Base-by-base conservation (phyloP, 805 yeast genomes). In the Kazachstania kunashirensis region DNA sequence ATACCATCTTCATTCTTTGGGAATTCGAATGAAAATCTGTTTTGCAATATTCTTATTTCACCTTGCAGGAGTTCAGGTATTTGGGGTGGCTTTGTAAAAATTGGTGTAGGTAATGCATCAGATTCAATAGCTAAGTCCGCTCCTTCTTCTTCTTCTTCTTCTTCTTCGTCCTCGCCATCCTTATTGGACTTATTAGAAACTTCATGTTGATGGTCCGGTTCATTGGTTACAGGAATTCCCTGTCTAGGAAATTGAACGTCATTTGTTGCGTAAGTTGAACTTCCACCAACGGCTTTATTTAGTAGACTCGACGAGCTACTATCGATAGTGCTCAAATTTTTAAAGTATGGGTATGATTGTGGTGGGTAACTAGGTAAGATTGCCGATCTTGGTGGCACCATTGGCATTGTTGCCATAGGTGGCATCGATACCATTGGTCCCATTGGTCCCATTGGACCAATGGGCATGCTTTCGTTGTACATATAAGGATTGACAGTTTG, bases 91-190 rank as follows among this genome's bases (percentile, higher is more conserved):
- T 31, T 37, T 6, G 45, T 39, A 18, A 42, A 42, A 6, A 44
- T 32, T 13, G 48, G 44, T 18, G 46, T 39, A 10, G 50, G 43
- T 11, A 38, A 26, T 4, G 53, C 52, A 18, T 47, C 53, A 11
- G 47, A 56, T 28, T 52, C 59, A 7, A 54, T 48, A 5, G 54
- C 56, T 18, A 54, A 33, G n/a, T 48, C 53, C 6, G 51, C 42
- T 12, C 42, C 44, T 33, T 53, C 57, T 21, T 42, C 29, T 8
- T 28, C 31, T 15, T 28, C 31, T 2, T 28, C 31, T 2, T 30
- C 25, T 5, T 19, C 25, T 2, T 30, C 25, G 23, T 17, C 12
- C 5, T 20, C 16, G 1, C 9, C 25, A 8, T n/a, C 33, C 19
- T n/a, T 12, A 12, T 12, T n/a, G 6, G 15, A 25, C n/a, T 12